Evolutionary conservation across 2,329 filamentous ascomycete genomes (phyloP).

Genomic region (Didymellaceae sp.): DNA sequence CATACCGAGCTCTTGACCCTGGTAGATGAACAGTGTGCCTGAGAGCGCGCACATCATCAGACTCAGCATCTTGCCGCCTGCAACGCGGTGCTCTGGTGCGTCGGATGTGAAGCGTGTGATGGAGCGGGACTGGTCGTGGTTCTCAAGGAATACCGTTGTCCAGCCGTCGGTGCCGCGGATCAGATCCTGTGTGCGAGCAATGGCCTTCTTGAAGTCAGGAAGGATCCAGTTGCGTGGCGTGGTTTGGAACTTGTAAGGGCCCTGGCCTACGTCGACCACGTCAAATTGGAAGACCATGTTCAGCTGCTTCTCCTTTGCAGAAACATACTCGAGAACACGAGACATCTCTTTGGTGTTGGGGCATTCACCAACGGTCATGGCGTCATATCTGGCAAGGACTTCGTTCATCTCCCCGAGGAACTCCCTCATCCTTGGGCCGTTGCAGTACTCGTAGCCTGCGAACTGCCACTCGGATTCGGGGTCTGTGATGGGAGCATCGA

Average conservation of each 20-base stretch:
- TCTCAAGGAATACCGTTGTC: constrained; percentile 61
- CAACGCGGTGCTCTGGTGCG: constrained; percentile 53
- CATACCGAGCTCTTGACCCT: constrained; percentile 60
- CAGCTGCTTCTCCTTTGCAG: constrained; percentile 64
- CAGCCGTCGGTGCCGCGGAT: constrained; percentile 46
- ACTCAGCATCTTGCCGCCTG: constrained; percentile 56
- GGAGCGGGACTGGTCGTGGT: constrained; percentile 60
- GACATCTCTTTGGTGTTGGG: constrained; percentile 65
- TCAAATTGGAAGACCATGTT: constrained; percentile 70
- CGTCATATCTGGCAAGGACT: constrained; percentile 65
- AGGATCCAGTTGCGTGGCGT: constrained; percentile 43
- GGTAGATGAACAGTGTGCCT: constrained; percentile 61
- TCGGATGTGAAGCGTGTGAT: constrained; percentile 58
- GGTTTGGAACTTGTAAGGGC: constrained; percentile 47
- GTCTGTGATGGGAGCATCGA: constrained; percentile 43
- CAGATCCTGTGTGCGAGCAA: constrained; percentile 41
- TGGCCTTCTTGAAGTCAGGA: constrained; percentile 40
- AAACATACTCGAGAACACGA: constrained; percentile 66
- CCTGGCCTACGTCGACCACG: constrained; percentile 47
- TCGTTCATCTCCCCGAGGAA: constrained; percentile 69
- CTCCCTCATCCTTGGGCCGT: constrained; percentile 73
- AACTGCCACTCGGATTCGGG: constrained; percentile 41
- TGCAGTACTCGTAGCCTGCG: constrained; percentile 63
- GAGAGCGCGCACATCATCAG: constrained; percentile 56
- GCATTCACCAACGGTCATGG: constrained; percentile 75